Evolutionary conservation across 768 basidiomycete species (phyloP).

Genomic region (Lentinula boryana): DNA sequence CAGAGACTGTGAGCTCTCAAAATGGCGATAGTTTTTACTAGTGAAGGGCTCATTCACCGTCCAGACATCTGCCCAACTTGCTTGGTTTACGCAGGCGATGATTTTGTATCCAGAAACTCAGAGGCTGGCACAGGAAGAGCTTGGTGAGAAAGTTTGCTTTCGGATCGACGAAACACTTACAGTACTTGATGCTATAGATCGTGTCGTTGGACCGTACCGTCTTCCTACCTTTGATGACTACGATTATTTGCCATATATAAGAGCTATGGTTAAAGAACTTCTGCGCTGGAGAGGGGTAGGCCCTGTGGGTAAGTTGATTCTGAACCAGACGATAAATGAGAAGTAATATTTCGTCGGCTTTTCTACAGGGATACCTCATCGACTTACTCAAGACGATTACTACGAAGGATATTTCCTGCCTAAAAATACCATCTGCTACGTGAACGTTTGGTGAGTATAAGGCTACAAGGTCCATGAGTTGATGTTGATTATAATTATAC

Average conservation of each 20-base stretch:
- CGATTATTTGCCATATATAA: conserved; percentile 24
- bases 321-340: neutral
- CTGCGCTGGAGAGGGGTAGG: conserved; percentile 25
- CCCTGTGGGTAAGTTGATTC: conserved; percentile 21
- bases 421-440: conserved; percentile 1
- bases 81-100: conserved; percentile 30
- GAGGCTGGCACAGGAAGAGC: conserved; percentile 26
- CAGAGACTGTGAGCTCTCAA: conserved; percentile 6
- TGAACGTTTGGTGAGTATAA: conserved; percentile 6
- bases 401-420: conserved; percentile 9
- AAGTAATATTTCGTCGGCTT: neutral
- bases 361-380: neutral
- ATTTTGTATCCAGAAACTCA: conserved; percentile 27
- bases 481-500: neutral
- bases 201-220: conserved; percentile 22
- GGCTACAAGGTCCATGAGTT: too few species aligned
- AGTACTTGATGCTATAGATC: conserved; percentile 13
- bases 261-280: conserved; percentile 28
- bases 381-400: conserved; percentile 5
- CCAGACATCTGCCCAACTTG: conserved; percentile 29
- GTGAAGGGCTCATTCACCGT: conserved; percentile 8
- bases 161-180: neutral
- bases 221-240: conserved; percentile 29
- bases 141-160: conserved; percentile 7
- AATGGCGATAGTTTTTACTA: neutral